Percentiles rank a stretch among this genome's conserved stretches.
These are phyloP conservation scores for Bolboschoenoplectus hybrid DNA, from an alignment of 202 grass and related monocot genomes.

Conservation along the genomic window DNA sequence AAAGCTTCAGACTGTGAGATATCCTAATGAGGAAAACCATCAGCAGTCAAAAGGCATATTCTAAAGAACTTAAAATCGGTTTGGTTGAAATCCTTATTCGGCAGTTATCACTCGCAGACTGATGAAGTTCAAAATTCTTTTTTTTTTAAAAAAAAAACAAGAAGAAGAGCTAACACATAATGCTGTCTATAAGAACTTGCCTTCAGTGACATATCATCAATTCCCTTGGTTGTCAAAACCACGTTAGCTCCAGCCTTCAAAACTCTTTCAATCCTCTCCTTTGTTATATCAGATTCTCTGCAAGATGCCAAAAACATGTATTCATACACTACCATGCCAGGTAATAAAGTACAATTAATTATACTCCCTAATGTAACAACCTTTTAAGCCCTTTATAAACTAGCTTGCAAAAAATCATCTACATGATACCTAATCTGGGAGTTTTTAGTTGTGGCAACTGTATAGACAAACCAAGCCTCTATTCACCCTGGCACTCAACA, in stretches of 20 bases:
- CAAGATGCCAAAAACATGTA: conserved; percentile 22
- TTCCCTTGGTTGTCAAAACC: conserved; percentile 91
- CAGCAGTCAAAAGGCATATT: neutral
- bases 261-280: conserved; percentile 89
- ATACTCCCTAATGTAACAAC: neutral
- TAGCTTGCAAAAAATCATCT: neutral
- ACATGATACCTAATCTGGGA: conserved; percentile 4
- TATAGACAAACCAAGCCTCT: neutral
- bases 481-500: neutral
- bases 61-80: neutral
- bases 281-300: conserved; percentile 93
- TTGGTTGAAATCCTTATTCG: neutral
- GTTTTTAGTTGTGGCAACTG: neutral
- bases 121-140: neutral
- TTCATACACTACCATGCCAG: neutral
- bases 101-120: neutral
- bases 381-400: neutral
- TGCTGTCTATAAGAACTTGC: conserved; percentile 44
- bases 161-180: conserved; percentile 11
- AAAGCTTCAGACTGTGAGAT: neutral
- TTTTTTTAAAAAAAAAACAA: neutral
- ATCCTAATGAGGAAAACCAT: conserved; percentile 18
- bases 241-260: conserved; percentile 87
- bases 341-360: neutral
- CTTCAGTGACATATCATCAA: conserved; percentile 97